A percentile compares a stretch with the other conserved stretches of the same genome.
phyloP scores from a whole-genome alignment of 495 filamentous ascomycete species.

The Talaromyces wortmannii region DNA sequence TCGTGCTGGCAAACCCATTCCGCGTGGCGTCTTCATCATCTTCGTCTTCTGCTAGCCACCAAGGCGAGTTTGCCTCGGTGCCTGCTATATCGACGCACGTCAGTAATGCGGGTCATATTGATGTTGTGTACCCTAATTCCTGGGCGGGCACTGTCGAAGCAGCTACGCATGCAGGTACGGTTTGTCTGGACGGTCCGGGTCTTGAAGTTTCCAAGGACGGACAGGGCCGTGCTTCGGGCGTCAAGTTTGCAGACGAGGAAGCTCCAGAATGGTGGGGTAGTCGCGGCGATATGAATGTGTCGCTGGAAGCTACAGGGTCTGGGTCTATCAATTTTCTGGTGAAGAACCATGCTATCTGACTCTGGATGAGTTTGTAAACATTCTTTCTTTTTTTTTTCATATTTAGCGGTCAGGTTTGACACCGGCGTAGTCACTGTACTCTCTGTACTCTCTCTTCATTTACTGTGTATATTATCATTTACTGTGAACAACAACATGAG shows the following conservation, averaged over 20 bases:
- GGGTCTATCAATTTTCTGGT: slow-evolving; percentile 7
- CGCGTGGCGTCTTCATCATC: neutral
- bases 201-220: slow-evolving; percentile 6
- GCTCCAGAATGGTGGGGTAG: slow-evolving; percentile 9
- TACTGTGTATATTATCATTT: too few species aligned
- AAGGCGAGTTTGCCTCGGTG: neutral
- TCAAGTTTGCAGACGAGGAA: neutral
- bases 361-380: too few species aligned
- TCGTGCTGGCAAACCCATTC: slow-evolving; percentile 4
- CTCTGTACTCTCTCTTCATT: too few species aligned
- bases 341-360: neutral
- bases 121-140: slow-evolving; percentile 8
- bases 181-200: slow-evolving; percentile 6
- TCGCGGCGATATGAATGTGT: slow-evolving; percentile 9
- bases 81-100: slow-evolving; percentile 3
- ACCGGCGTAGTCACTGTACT: too few species aligned
- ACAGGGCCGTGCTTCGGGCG: slow-evolving; percentile 3
- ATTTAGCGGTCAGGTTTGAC: too few species aligned
- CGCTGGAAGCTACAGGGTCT: neutral
- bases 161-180: neutral
- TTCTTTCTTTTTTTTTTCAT: too few species aligned
- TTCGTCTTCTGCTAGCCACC: neutral
- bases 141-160: slow-evolving; percentile 12
- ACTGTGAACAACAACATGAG: too few species aligned
- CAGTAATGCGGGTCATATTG: slow-evolving; percentile 4